A percentile compares a stretch with the other conserved stretches of the same genome.
These are phyloP conservation scores for Cercophora scortea DNA, from an alignment of 495 filamentous ascomycete species.

Conservation along the genomic window DNA sequence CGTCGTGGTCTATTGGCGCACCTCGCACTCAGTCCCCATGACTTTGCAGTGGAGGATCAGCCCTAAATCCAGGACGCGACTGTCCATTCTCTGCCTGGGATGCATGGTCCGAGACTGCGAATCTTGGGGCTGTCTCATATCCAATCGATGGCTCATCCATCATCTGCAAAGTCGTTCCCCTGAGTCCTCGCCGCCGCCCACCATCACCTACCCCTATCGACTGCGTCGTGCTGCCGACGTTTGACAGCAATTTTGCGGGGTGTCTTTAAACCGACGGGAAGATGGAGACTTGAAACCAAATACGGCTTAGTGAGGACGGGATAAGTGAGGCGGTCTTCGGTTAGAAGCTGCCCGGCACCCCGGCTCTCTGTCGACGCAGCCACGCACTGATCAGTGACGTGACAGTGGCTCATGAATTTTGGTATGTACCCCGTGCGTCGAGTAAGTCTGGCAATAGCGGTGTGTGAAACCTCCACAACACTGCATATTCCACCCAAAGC, in stretches of 20 bases:
- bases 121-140: not conserved
- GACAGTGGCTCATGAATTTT: too few relatives aligned
- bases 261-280: not conserved
- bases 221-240: not conserved
- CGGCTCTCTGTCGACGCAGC: not conserved
- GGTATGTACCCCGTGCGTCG: too few relatives aligned
- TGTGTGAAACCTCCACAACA: not conserved
- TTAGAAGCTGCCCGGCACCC: not conserved
- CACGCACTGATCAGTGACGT: too few relatives aligned
- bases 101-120: too few relatives aligned
- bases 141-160: not conserved
- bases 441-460: not conserved
- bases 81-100: not conserved
- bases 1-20: too few relatives aligned
- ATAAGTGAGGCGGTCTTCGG: not conserved
- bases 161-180: not conserved
- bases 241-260: not conserved
- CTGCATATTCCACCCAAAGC: not conserved
- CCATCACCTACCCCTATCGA: too few relatives aligned
- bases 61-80: conserved; percentile 11
- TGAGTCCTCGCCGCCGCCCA: too few relatives aligned
- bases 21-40: too few relatives aligned
- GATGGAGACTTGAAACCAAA: conserved; percentile 1
- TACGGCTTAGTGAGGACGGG: not conserved
- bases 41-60: conserved; percentile 2